A percentile compares a stretch with the other conserved stretches of the same genome.
phyloP scores from a whole-genome alignment of 1,284 basidiomycete genomes.

The Sphagnurus paluster region DNA sequence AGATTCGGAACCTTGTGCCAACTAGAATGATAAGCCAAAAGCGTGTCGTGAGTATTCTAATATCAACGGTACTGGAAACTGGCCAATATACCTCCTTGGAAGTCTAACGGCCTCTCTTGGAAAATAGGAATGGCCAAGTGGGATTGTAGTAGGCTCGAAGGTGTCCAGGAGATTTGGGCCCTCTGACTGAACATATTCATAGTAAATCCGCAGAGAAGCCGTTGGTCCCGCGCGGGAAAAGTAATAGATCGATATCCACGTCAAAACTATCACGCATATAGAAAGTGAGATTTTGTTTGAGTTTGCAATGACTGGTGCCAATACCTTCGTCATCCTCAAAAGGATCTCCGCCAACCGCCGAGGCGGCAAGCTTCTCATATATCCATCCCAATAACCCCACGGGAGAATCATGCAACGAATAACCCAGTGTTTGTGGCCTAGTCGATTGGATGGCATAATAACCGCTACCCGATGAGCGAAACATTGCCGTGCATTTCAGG shows the following conservation, averaged over 20 bases:
- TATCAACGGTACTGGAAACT: too few relatives aligned
- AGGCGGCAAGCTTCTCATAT: conserved; percentile 55
- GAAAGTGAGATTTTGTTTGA: conserved; percentile 34
- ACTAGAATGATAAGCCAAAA: background rate
- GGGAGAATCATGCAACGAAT: conserved; percentile 57
- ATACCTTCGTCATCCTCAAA: conserved; percentile 54
- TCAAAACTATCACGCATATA: too few relatives aligned
- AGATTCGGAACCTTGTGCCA: conserved; percentile 12
- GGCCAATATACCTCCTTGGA: conserved; percentile 20
- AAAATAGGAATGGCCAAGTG: conserved; percentile 22
- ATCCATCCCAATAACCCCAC: conserved; percentile 60
- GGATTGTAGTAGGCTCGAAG: conserved; percentile 17
- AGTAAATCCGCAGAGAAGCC: conserved; percentile 46
- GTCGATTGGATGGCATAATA: conserved; percentile 44
- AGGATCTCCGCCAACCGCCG: conserved; percentile 47
- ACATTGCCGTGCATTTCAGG: conserved; percentile 33
- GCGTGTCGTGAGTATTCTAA: background rate
- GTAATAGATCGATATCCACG: conserved; percentile 50
- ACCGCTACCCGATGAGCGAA: conserved; percentile 33
- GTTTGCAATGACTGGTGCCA: background rate
- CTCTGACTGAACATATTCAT: conserved; percentile 28
- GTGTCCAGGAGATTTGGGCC: background rate
- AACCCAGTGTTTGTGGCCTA: conserved; percentile 58
- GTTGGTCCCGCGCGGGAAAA: conserved; percentile 49
- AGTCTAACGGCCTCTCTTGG: conserved; percentile 19